These are phyloP conservation scores for Tremella mesenterica DNA, from an alignment of 768 basidiomycete genomes.

Conservation along the genomic window DNA sequence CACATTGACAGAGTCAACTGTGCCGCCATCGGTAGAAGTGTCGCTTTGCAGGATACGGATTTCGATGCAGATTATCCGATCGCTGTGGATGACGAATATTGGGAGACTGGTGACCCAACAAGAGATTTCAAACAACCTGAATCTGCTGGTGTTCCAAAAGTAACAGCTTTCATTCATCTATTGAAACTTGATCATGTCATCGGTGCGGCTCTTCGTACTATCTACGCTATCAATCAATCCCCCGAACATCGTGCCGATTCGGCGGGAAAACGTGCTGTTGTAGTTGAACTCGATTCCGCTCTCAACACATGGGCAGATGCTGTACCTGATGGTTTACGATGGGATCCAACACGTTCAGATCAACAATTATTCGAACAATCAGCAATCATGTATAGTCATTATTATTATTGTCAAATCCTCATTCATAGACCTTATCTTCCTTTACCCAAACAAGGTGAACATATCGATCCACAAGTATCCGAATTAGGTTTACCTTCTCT, in stretches of 20 bases:
- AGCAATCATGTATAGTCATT: conserved; percentile 53
- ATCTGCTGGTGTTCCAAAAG: conserved; percentile 38
- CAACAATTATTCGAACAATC: conserved; percentile 55
- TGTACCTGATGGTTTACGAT: conserved; percentile 56
- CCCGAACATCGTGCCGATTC: conserved; percentile 24
- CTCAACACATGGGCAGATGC: conserved; percentile 65
- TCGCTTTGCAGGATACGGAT: conserved; percentile 60
- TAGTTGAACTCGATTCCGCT: conserved; percentile 60
- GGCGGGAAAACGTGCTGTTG: conserved; percentile 47
- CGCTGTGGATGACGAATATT: conserved; percentile 76
- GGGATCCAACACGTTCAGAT: conserved; percentile 53
- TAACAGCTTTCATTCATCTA: conserved; percentile 55
- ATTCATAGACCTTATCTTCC: conserved; percentile 73
- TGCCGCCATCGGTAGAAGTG: conserved; percentile 57
- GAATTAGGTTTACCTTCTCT: conserved; percentile 54
- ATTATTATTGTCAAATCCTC: conserved; percentile 57
- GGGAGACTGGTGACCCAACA: conserved; percentile 54
- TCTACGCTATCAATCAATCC: conserved; percentile 65
- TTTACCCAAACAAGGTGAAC: conserved; percentile 46
- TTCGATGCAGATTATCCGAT: conserved; percentile 64
- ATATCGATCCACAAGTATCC: too few relatives aligned
- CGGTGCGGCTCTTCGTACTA: conserved; percentile 54
- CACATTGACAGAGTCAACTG: conserved; percentile 45
- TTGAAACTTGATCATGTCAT: conserved; percentile 57
- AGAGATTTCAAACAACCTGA: conserved; percentile 60